phyloP scores from a whole-genome alignment of 306 rosid species.

The Inga laurina region DNA sequence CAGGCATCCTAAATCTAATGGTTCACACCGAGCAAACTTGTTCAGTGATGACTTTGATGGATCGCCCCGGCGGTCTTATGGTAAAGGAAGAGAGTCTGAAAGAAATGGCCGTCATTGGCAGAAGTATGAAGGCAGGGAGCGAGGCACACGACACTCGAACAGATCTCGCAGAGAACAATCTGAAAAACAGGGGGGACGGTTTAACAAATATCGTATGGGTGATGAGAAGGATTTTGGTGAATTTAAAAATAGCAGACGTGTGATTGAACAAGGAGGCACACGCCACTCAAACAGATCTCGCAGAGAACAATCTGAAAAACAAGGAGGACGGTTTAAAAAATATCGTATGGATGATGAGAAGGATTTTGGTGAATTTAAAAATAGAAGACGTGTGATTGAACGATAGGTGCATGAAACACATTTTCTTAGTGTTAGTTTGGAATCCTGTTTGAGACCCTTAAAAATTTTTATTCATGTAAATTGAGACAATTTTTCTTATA shows the following conservation, averaged over 20 bases:
- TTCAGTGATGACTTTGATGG: constrained; percentile 52
- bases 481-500: no score
- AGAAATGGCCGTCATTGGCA: constrained; percentile 37
- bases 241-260: constrained; percentile 76
- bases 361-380: constrained; percentile 55
- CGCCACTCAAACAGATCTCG: constrained; percentile 30
- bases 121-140: constrained; percentile 42
- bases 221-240: constrained; percentile 48
- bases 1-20: constrained; percentile 41
- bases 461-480: no score
- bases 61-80: constrained; percentile 40
- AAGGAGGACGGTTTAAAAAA: constrained; percentile 33
- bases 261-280: constrained; percentile 9
- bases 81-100: constrained; percentile 40
- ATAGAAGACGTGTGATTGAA: constrained; percentile 81
- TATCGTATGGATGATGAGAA: constrained; percentile 43
- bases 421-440: background rate
- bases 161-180: constrained; percentile 40
- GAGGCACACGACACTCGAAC: constrained; percentile 24
- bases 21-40: constrained; percentile 46
- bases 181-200: constrained; percentile 37
- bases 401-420: constrained; percentile 48
- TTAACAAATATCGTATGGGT: constrained; percentile 38
- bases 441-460: no score
- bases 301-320: constrained; percentile 44